Conservation (phyloP, 2,329 filamentous ascomycete genomes). For the Penicillium glabrum region DNA sequence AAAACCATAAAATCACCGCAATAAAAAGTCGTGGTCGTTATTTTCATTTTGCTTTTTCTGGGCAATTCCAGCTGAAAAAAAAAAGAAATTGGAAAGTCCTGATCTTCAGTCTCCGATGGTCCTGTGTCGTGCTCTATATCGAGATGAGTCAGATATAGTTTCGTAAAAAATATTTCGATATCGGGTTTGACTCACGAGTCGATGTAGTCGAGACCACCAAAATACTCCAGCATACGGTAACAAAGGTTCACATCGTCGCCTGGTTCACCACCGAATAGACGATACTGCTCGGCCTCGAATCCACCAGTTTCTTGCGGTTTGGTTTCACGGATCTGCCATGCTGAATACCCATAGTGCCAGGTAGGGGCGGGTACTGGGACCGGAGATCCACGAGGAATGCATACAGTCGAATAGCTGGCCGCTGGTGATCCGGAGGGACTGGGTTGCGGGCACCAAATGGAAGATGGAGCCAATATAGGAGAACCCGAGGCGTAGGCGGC, state of each 20-base stretch:
- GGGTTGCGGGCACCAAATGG: conserved; percentile 7
- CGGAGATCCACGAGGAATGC: conserved; percentile 24
- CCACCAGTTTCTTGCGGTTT: conserved; percentile 28
- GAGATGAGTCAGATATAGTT: conserved; percentile 20
- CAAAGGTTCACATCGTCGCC: conserved; percentile 47
- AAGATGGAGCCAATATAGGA: conserved; percentile 4
- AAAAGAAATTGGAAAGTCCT: background rate
- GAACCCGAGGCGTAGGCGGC: conserved; percentile 6
- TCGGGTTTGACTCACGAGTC: conserved; percentile 36
- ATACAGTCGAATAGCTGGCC: conserved; percentile 22
- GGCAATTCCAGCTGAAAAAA: conserved; percentile 7
- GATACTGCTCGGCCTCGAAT: conserved; percentile 44
- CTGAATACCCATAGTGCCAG: conserved; percentile 44
- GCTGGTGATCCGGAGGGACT: conserved; percentile 16
- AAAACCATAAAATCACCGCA: conserved; percentile 18
- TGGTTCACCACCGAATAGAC: conserved; percentile 47
- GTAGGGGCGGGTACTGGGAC: conserved; percentile 34
- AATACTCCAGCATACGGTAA: conserved; percentile 52
- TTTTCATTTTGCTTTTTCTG: conserved; percentile 4
- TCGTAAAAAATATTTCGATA: background rate
- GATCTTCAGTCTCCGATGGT: conserved; percentile 30
- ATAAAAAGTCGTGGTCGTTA: conserved; percentile 12
- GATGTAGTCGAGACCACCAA: conserved; percentile 51
- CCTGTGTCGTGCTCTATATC: conserved; percentile 17
- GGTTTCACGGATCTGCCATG: conserved; percentile 41